Conservation (phyloP, 805 yeast genomes). For the Huiozyma sinensis region DNA sequence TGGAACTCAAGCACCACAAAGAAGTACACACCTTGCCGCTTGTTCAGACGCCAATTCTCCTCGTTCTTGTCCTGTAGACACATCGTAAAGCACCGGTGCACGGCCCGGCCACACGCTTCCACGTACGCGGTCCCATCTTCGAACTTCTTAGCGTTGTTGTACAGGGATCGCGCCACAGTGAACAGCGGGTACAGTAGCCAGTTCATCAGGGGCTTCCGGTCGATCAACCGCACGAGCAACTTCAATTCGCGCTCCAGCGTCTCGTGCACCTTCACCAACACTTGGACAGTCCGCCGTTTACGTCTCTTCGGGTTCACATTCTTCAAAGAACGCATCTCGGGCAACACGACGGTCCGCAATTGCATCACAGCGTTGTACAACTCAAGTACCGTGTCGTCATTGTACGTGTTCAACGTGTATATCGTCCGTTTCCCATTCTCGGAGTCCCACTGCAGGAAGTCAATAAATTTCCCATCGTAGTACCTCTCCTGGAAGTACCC, state of each 20-base stretch:
- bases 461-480: slow-evolving; percentile 9
- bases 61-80: slow-evolving; percentile 71
- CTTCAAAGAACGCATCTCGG: background rate
- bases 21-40: slow-evolving; percentile 55
- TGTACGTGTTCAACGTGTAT: slow-evolving; percentile 1
- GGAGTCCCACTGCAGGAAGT: slow-evolving; percentile 7
- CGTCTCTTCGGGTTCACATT: background rate
- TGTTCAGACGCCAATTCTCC: slow-evolving; percentile 33
- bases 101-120: slow-evolving; percentile 44
- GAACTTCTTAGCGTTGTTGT: background rate
- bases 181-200: slow-evolving; percentile 5
- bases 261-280: background rate
- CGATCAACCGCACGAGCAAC: slow-evolving; percentile 43
- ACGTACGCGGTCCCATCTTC: slow-evolving; percentile 17
- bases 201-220: slow-evolving; percentile 25
- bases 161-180: background rate
- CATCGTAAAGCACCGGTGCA: slow-evolving; percentile 64
- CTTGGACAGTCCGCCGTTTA: background rate
- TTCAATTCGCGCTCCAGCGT: slow-evolving; percentile 32
- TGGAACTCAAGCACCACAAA: slow-evolving; percentile 61
- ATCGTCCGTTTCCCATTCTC: background rate
- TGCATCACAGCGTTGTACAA: slow-evolving; percentile 7
- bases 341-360: background rate
- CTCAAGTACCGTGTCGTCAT: slow-evolving; percentile 6
- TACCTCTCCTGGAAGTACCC: slow-evolving; percentile 7